These are phyloP conservation scores for Hypericum androsaemum DNA, from an alignment of 345 rosid species.

Conservation along the genomic window DNA sequence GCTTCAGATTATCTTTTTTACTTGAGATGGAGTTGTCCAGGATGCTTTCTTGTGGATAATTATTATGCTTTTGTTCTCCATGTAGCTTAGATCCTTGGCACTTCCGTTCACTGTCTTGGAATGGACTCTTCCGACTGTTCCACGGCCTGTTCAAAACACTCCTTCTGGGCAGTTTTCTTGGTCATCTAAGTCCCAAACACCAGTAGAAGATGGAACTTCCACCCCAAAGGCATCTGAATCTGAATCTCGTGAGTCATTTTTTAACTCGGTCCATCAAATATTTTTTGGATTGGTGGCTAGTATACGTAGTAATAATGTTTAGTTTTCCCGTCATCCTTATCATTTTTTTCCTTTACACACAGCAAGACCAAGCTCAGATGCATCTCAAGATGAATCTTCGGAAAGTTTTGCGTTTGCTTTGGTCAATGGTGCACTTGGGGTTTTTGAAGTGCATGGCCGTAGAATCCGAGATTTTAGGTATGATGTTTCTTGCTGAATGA, in stretches of 20 bases:
- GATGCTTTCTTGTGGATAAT: slow-evolving; percentile 21
- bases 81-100: slow-evolving; percentile 99
- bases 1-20: too few relatives aligned
- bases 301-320: slow-evolving; percentile 5
- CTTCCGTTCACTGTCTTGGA: slow-evolving; percentile 99
- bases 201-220: slow-evolving; percentile 38
- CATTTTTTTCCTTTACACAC: slow-evolving; percentile 20
- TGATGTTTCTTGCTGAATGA: neutral
- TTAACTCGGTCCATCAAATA: slow-evolving; percentile 12
- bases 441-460: slow-evolving; percentile 94
- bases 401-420: slow-evolving; percentile 98
- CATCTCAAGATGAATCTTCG: slow-evolving; percentile 58
- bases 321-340: neutral
- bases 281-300: slow-evolving; percentile 5
- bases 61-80: slow-evolving; percentile 31
- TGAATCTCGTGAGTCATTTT: slow-evolving; percentile 54
- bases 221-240: slow-evolving; percentile 39
- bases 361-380: slow-evolving; percentile 43
- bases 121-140: slow-evolving; percentile 99
- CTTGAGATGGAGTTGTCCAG: neutral
- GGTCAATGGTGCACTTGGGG: slow-evolving; percentile 97
- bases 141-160: slow-evolving; percentile 54
- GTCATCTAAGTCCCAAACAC: slow-evolving; percentile 26
- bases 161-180: slow-evolving; percentile 39
- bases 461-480: slow-evolving; percentile 95